These are phyloP conservation scores for Raddia distichophylla DNA, from an alignment of 176 grass and related monocot genomes.

Conservation along the genomic window DNA sequence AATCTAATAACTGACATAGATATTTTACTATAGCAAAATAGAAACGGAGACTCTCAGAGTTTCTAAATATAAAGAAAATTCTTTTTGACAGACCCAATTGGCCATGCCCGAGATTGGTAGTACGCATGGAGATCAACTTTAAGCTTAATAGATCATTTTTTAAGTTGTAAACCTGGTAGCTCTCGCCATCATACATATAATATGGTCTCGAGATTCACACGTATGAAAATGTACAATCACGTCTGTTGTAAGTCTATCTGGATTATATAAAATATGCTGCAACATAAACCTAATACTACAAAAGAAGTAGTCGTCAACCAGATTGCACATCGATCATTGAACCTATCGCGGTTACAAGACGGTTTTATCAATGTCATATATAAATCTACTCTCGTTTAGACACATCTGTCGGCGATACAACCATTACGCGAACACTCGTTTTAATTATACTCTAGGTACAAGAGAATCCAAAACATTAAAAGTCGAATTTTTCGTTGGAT, in stretches of 20 bases:
- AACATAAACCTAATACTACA: neutral
- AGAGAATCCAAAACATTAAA: neutral
- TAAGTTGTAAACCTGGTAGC: accelerated
- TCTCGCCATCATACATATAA: neutral
- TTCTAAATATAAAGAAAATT: too few species aligned
- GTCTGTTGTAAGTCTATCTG: neutral
- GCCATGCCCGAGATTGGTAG: too few species aligned
- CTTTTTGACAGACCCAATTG: too few species aligned
- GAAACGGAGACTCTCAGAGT: too few species aligned
- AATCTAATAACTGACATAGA: too few species aligned
- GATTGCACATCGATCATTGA: neutral
- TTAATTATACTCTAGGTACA: neutral
- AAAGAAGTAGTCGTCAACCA: neutral
- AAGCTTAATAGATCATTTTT: neutral
- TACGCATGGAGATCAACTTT: too few species aligned
- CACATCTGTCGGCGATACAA: neutral
- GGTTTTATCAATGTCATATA: neutral
- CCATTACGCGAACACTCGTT: neutral
- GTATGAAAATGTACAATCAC: neutral
- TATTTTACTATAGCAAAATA: too few species aligned
- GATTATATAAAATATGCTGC: neutral
- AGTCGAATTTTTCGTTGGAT: slow-evolving; percentile 3
- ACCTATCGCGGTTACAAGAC: neutral
- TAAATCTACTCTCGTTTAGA: neutral
- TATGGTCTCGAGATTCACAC: neutral